Percentiles rank a stretch among this genome's conserved stretches.
These are phyloP conservation scores for Magnusiomyces starmeri DNA, from an alignment of 1,139 yeast genomes.

Conservation along the genomic window DNA sequence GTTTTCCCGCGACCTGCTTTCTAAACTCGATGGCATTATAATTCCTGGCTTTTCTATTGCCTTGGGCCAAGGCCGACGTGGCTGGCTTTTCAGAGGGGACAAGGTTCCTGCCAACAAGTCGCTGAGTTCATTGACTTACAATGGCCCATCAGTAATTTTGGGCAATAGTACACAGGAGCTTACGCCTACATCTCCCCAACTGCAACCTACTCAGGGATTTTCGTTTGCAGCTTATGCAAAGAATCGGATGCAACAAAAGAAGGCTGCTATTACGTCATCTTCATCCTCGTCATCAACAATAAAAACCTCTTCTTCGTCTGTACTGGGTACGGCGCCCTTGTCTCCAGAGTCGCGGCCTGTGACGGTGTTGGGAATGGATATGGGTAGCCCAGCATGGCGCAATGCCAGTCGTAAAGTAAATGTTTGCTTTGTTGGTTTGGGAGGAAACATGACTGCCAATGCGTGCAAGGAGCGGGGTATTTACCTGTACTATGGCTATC, in stretches of 20 bases:
- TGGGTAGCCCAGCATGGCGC: constrained; percentile 27
- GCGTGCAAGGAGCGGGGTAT: constrained; percentile 33
- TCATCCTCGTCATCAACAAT: constrained; percentile 8
- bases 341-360: constrained; percentile 15
- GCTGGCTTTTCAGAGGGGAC: constrained; percentile 64
- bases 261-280: constrained; percentile 13
- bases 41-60: constrained; percentile 40
- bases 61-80: constrained; percentile 65
- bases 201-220: constrained; percentile 20
- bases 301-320: constrained; percentile 1
- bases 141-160: constrained; percentile 11
- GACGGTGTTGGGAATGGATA: constrained; percentile 23
- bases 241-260: constrained; percentile 17
- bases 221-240: constrained; percentile 27
- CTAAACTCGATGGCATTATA: constrained; percentile 25
- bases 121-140: constrained; percentile 17
- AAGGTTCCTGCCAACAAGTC: constrained; percentile 10
- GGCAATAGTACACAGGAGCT: constrained; percentile 8
- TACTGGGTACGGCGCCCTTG: no score
- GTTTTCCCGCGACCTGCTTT: constrained; percentile 33
- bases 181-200: constrained; percentile 10
- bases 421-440: constrained; percentile 32
- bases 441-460: constrained; percentile 28
- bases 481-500: constrained; percentile 33
- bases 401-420: constrained; percentile 32